Evolutionary conservation across 495 filamentous ascomycete species (phyloP).

Genomic region (Penicillium chermesinum): DNA sequence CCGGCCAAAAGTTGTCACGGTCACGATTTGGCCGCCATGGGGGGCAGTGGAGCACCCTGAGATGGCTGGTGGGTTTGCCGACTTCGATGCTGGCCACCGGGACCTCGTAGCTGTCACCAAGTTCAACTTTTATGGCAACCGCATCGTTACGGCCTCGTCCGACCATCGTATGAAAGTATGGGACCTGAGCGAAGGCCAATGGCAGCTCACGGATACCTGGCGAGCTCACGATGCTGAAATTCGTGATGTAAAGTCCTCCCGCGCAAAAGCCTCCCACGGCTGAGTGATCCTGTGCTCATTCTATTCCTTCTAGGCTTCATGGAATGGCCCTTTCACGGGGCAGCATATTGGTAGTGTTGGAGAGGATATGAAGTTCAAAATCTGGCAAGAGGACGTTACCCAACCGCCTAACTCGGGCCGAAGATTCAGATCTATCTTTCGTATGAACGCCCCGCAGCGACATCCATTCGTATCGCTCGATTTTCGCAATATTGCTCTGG

Average conservation of each 20-base stretch:
- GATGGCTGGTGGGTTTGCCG: slow-evolving; percentile 50
- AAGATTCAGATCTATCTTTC: slow-evolving; percentile 66
- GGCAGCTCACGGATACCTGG: slow-evolving; percentile 83
- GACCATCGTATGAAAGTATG: slow-evolving; percentile 94
- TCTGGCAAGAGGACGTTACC: slow-evolving; percentile 84
- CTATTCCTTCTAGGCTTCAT: slow-evolving; percentile 59
- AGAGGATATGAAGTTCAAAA: slow-evolving; percentile 79
- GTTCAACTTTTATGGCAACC: slow-evolving; percentile 78
- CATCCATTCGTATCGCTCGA: slow-evolving; percentile 72
- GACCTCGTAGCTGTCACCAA: slow-evolving; percentile 48
- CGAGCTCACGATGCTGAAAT: slow-evolving; percentile 89
- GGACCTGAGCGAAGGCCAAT: slow-evolving; percentile 72
- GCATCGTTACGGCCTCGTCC: slow-evolving; percentile 82
- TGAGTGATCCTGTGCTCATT: slow-evolving; percentile 1
- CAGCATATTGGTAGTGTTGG: slow-evolving; percentile 65
- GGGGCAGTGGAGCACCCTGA: slow-evolving; percentile 23
- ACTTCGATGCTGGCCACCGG: slow-evolving; percentile 63
- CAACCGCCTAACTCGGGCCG: slow-evolving; percentile 64
- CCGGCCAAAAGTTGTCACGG: slow-evolving; percentile 2
- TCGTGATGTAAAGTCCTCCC: slow-evolving; percentile 61
- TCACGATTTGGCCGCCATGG: slow-evolving; percentile 17
- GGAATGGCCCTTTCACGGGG: slow-evolving; percentile 62
- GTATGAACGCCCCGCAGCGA: slow-evolving; percentile 50
- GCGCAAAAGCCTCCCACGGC: not conserved
- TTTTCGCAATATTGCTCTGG: slow-evolving; percentile 67